Conservation (phyloP, 371 early-diverging fungal species). For the Mortierella sp. region DNA sequence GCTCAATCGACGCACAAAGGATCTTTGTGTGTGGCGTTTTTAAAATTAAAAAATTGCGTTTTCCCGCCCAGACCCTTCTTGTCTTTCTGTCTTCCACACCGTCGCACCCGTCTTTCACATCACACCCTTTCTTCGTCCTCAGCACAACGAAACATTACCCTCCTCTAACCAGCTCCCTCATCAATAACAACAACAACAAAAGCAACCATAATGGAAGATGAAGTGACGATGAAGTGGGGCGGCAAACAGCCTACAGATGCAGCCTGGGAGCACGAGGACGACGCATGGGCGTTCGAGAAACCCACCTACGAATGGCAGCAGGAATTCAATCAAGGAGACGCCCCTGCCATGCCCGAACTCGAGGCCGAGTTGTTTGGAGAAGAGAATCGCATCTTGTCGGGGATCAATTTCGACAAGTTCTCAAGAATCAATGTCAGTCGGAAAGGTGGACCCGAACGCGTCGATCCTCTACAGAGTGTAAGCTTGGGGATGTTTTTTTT, state of each 20-base stretch:
- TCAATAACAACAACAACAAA: not conserved
- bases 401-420: conserved; percentile 23
- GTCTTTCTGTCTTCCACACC: not conserved
- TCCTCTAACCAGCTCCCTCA: not conserved
- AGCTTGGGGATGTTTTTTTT: not conserved
- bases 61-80: conserved; percentile 1
- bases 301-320: conserved; percentile 40
- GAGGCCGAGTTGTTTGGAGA: conserved; percentile 29
- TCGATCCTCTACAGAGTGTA: conserved; percentile 25
- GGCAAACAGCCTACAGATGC: not conserved
- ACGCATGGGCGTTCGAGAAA: conserved; percentile 33
- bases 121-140: not conserved
- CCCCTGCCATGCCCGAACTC: conserved; percentile 25
- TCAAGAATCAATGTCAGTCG: conserved; percentile 24
- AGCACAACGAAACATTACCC: not conserved
- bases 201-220: conserved; percentile 4
- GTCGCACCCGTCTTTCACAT: not conserved
- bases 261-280: conserved; percentile 15
- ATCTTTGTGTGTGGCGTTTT: not conserved
- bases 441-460: conserved; percentile 31
- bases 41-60: not conserved
- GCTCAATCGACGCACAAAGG: not conserved
- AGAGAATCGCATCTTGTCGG: conserved; percentile 23
- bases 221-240: conserved; percentile 13
- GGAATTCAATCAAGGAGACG: conserved; percentile 25